Evolutionary conservation across 2,329 filamentous ascomycete species (phyloP).

Genomic region (Phaeosphaeria sp.): DNA sequence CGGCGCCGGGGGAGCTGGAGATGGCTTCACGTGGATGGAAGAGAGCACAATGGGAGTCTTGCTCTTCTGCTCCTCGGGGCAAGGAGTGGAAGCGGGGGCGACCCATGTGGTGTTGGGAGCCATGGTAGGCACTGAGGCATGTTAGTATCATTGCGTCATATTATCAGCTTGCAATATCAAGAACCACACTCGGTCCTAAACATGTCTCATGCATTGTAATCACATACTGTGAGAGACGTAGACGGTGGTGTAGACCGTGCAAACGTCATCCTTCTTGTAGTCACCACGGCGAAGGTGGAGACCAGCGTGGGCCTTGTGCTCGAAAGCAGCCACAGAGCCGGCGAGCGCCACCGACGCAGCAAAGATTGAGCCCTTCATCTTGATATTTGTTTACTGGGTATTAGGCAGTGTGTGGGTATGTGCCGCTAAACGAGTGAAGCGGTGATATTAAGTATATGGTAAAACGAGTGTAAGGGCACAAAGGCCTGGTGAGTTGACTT

Average conservation of each 20-base stretch:
- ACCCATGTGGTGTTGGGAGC: constrained; percentile 46
- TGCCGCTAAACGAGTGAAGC: constrained; percentile 89
- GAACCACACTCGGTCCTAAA: background rate
- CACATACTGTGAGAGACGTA: constrained; percentile 56
- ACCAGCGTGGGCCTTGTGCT: constrained; percentile 70
- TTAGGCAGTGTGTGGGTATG: constrained; percentile 26
- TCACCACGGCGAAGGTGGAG: constrained; percentile 62
- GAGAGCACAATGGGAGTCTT: constrained; percentile 30
- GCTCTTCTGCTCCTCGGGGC: constrained; percentile 71
- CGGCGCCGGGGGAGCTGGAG: constrained; percentile 6
- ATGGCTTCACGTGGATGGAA: constrained; percentile 16
- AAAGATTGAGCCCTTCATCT: constrained; percentile 77
- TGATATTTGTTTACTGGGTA: constrained; percentile 51
- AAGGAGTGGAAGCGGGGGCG: constrained; percentile 76
- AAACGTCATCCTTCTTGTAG: constrained; percentile 64
- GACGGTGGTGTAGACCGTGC: constrained; percentile 73
- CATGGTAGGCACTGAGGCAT: constrained; percentile 25
- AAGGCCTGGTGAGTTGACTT: constrained; percentile 36
- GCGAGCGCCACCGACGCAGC: constrained; percentile 65
- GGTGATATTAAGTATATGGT: constrained; percentile 49
- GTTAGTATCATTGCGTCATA: constrained; percentile 12
- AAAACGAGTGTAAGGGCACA: constrained; percentile 47
- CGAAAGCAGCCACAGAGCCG: constrained; percentile 61
- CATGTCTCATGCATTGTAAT: background rate
- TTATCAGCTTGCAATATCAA: background rate